Evolutionary conservation across 2,329 filamentous ascomycete species (phyloP).

Genomic region (Harringtonia aguacate): DNA sequence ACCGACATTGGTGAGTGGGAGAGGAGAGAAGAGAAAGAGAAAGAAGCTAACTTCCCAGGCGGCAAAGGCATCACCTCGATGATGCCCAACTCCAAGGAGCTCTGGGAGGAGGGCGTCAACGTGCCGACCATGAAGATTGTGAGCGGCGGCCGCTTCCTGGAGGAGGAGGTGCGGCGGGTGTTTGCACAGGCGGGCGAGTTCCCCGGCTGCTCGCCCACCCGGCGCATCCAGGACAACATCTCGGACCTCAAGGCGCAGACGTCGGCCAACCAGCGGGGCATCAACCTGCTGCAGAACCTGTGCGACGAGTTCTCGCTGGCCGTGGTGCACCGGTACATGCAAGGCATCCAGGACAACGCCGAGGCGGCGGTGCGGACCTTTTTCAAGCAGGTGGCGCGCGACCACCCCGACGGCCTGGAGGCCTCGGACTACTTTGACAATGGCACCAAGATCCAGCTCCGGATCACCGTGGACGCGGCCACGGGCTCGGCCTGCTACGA

Average conservation of each 20-base stretch:
- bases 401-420: constrained; percentile 24
- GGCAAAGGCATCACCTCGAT: constrained; percentile 38
- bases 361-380: constrained; percentile 60
- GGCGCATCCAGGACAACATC: constrained; percentile 17
- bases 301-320: constrained; percentile 54
- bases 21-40: background rate
- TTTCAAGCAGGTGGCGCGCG: constrained; percentile 53
- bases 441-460: constrained; percentile 21
- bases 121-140: constrained; percentile 62
- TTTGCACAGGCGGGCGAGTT: constrained; percentile 56
- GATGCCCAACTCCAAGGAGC: constrained; percentile 60
- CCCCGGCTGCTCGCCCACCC: constrained; percentile 57
- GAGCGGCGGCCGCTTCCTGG: constrained; percentile 65
- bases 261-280: constrained; percentile 65
- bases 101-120: constrained; percentile 54
- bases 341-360: constrained; percentile 64
- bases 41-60: constrained; percentile 59
- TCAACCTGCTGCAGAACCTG: constrained; percentile 56
- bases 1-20: constrained; percentile 56
- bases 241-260: constrained; percentile 54
- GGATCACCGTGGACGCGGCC: constrained; percentile 17
- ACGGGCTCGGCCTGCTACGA: constrained; percentile 22
- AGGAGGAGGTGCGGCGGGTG: constrained; percentile 51
- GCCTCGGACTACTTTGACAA: constrained; percentile 28
- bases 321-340: constrained; percentile 50